Conservation (phyloP, 257 asterid genomes). For the Prunella vulgaris region DNA sequence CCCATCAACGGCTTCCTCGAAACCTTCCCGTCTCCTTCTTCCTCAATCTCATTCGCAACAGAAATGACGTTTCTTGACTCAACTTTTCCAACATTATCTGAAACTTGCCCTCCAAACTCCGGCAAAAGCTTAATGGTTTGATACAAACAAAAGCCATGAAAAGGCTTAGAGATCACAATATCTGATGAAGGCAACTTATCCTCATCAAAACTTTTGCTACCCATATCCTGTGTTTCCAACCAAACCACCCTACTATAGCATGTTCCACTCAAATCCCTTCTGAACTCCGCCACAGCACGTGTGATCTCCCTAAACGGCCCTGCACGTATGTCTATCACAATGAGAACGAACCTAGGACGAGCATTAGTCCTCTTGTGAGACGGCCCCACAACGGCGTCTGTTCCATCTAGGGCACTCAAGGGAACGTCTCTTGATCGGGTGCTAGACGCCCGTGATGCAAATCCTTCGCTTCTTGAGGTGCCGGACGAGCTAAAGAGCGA, state of each 20-base stretch:
- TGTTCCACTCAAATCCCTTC: constrained; percentile 35
- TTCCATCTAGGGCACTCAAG: constrained; percentile 44
- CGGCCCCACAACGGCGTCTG: constrained; percentile 7
- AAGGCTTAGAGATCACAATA: constrained; percentile 49
- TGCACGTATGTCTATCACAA: constrained; percentile 46
- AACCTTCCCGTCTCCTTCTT: constrained; percentile 12
- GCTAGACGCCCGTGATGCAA: constrained; percentile 27
- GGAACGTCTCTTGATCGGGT: constrained; percentile 41
- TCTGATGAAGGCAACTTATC: constrained; percentile 49
- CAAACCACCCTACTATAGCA: constrained; percentile 53
- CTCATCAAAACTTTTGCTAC: constrained; percentile 20
- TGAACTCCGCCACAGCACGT: constrained; percentile 49
- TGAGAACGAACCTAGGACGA: constrained; percentile 23
- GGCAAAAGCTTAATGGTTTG: constrained; percentile 48
- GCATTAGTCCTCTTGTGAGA: constrained; percentile 12
- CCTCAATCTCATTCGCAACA: constrained; percentile 8
- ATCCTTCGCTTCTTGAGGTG: constrained; percentile 22
- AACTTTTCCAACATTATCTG: neutral
- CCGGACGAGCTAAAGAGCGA: constrained; percentile 24
- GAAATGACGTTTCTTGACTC: neutral
- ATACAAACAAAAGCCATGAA: constrained; percentile 71
- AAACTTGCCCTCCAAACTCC: constrained; percentile 38
- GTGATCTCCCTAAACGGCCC: constrained; percentile 44
- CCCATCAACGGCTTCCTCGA: constrained; percentile 36
- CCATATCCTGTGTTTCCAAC: constrained; percentile 38